phyloP scores from a whole-genome alignment of 495 filamentous ascomycete genomes.

The Xylaria palmicola region DNA sequence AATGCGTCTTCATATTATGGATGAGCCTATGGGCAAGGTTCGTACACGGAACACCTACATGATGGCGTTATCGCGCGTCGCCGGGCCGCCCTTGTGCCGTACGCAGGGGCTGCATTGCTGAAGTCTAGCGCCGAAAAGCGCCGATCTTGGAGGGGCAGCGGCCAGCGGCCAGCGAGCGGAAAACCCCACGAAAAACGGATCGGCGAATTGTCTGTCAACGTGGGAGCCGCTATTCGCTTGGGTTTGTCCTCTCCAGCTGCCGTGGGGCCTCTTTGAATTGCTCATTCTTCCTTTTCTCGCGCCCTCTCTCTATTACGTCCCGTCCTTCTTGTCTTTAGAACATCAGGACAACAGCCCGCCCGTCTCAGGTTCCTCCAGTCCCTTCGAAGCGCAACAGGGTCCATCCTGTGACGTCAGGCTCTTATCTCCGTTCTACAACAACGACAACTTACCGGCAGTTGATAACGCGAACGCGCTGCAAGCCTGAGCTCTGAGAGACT shows the following conservation, averaged over 20 bases:
- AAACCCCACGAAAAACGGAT: constrained; percentile 10
- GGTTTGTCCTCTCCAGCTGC: background rate
- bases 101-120: background rate
- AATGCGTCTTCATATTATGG: too few species aligned
- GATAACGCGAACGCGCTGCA: background rate
- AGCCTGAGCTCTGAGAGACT: background rate
- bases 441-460: background rate
- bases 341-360: background rate
- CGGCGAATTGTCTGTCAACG: constrained; percentile 5
- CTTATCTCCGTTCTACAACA: background rate
- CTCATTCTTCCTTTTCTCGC: background rate
- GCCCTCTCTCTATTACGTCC: background rate
- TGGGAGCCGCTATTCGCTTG: constrained; percentile 5
- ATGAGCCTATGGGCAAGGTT: too few species aligned
- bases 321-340: background rate
- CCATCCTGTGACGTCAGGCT: constrained; percentile 2
- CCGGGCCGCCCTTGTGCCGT: background rate
- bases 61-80: background rate
- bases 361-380: background rate
- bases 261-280: background rate
- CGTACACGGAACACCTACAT: too few species aligned
- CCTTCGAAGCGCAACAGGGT: background rate
- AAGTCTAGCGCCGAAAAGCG: background rate
- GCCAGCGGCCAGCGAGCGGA: too few species aligned
- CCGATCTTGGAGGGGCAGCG: constrained; percentile 8